Percentiles rank a stretch among this genome's conserved stretches.
These are phyloP conservation scores for Hypoxylon cercidicola DNA, from an alignment of 495 filamentous ascomycete genomes.

Conservation along the genomic window DNA sequence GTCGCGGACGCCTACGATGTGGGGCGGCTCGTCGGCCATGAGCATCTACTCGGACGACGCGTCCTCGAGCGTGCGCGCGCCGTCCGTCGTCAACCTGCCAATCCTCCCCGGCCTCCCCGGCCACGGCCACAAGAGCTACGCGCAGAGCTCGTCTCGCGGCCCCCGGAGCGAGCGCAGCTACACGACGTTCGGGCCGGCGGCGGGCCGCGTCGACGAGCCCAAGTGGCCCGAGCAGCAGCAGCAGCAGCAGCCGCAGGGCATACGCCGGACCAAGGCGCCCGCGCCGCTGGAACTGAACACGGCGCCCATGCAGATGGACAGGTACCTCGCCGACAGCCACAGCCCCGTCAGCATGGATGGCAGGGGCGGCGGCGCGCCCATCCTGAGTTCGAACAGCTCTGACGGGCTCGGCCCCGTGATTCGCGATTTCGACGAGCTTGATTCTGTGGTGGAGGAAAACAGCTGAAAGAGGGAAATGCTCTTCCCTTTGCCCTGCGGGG, in stretches of 20 bases:
- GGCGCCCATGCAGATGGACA: constrained; percentile 30
- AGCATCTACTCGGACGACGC: constrained; percentile 44
- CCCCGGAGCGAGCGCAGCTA: constrained; percentile 34
- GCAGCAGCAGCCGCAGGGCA: constrained; percentile 5
- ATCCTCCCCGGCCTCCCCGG: neutral
- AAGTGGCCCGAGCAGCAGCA: constrained; percentile 21
- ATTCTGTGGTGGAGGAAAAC: constrained; percentile 41
- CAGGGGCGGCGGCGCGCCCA: constrained; percentile 31
- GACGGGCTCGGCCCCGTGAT: constrained; percentile 53
- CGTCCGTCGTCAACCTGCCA: constrained; percentile 22
- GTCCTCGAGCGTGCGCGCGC: constrained; percentile 39
- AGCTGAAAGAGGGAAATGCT: neutral
- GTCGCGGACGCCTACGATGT: constrained; percentile 41
- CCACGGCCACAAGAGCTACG: constrained; percentile 9
- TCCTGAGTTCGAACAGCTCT: constrained; percentile 31
- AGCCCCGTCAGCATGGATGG: constrained; percentile 43
- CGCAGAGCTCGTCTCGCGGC: constrained; percentile 14
- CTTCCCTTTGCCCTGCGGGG: no score
- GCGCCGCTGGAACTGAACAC: constrained; percentile 37
- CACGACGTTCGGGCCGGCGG: constrained; percentile 33
- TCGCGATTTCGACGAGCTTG: constrained; percentile 57
- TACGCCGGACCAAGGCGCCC: constrained; percentile 27
- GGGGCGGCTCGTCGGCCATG: constrained; percentile 42
- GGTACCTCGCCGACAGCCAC: constrained; percentile 42
- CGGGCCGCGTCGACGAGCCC: constrained; percentile 32